phyloP scores from a whole-genome alignment of 768 basidiomycete species.

The Tulasnella sp. region DNA sequence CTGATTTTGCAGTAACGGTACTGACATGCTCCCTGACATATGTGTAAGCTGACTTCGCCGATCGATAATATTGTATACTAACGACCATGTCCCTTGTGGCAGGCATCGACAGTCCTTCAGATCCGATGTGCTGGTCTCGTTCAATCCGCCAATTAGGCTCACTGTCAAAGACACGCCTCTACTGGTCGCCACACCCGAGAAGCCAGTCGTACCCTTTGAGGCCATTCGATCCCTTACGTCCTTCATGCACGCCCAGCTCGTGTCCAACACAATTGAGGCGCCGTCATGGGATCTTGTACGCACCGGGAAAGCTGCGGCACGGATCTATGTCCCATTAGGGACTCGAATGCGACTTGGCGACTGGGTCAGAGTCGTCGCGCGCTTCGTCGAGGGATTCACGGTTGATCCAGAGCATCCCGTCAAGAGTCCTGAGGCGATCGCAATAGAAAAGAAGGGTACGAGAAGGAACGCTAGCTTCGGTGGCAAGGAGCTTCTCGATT shows the following conservation, averaged over 20 bases:
- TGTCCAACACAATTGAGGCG: slow-evolving; percentile 68
- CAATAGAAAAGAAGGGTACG: slow-evolving; percentile 27
- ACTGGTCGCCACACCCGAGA: background rate
- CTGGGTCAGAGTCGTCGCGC: slow-evolving; percentile 62
- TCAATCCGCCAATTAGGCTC: slow-evolving; percentile 24
- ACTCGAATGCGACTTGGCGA: slow-evolving; percentile 78
- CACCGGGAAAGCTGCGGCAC: slow-evolving; percentile 61
- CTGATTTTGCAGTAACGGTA: slow-evolving; percentile 61
- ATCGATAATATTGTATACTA: slow-evolving; percentile 10
- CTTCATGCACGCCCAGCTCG: slow-evolving; percentile 56
- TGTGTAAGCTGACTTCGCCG: slow-evolving; percentile 38
- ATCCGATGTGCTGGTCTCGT: slow-evolving; percentile 65
- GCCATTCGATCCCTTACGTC: slow-evolving; percentile 51
- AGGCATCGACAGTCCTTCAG: slow-evolving; percentile 83
- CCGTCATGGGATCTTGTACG: slow-evolving; percentile 76
- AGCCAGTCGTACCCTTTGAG: slow-evolving; percentile 38
- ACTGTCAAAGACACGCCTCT: slow-evolving; percentile 18
- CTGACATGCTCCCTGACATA: slow-evolving; percentile 75
- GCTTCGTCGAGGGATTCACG: slow-evolving; percentile 71
- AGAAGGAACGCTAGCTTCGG: slow-evolving; percentile 14
- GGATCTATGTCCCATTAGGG: slow-evolving; percentile 81
- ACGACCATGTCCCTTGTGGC: slow-evolving; percentile 13
- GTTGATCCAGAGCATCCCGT: background rate
- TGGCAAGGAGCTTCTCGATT: too few relatives aligned
- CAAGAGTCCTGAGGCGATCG: slow-evolving; percentile 13